Evolutionary conservation across 2,329 filamentous ascomycete species (phyloP), one percentile per base, ranked within the genome.

Genomic region (Pyrenophora tritici-repentis): DNA sequence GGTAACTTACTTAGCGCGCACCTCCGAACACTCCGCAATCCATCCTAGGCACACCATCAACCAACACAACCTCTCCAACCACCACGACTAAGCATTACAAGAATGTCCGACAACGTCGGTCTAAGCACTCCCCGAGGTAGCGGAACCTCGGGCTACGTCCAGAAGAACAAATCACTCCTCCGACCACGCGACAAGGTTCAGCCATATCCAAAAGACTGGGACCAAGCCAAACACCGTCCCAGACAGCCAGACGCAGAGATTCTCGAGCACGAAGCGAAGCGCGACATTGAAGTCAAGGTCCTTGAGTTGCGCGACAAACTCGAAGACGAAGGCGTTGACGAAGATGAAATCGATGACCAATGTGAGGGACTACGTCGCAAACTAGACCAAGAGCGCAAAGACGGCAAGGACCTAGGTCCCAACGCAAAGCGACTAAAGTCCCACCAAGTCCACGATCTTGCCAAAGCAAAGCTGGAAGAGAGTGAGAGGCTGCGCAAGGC

Each of bases 91-190:
- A 12, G 26, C n/a, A 34, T 9, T 32, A 29, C 41, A 10, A 24
- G 45, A 35, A 60, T 97, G 94, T 94, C 92, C 54, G 91, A 94
- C 61, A 99, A 99, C 78, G 94, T 99, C 69, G 95, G 94, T 50
- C 90, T 99, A 66, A 86, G 88, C 50, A 99, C 94, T 4, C 94
- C 94, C 3, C 88, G 94, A 68, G 94, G 94, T 62, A 96, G 90
- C 71, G 94, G 94, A 40, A 99, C 94, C 50, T 97, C 93, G 1
- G 94, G 94, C 71, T 97, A 97, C 73, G 93, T 99, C 49, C 93
- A 97, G 77, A 90, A 91, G 75, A 99, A 97, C 78, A 85, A 91
- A 31, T 94, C 94, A 14, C 87, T 93, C 71, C 86, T 97, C 64
- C 86, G 83, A 70, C 91, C 90, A 24, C 91, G 93, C 76, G 91